These are phyloP conservation scores for Salisapilia sapeloensis DNA, from an alignment of 352 stramenopile genomes.

Conservation along the genomic window DNA sequence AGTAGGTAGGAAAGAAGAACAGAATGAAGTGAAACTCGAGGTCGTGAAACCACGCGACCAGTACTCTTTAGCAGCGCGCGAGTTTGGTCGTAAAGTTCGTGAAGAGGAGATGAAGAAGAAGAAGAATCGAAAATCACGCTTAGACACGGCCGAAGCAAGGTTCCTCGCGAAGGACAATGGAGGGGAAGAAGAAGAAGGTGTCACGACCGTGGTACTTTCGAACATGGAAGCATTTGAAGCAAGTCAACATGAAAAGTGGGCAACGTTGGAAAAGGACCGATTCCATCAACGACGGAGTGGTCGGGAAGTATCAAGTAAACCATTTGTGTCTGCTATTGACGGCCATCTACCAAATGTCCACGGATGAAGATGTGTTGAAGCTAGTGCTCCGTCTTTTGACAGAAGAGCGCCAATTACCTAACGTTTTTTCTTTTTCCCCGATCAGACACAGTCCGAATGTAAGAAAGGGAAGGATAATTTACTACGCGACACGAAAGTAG, in stretches of 20 bases:
- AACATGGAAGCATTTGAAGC: background rate
- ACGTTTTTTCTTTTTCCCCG: too few relatives aligned
- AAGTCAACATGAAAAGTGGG: background rate
- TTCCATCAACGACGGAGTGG: too few relatives aligned
- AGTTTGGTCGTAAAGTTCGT: slow-evolving; percentile 22
- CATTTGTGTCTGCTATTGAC: too few relatives aligned
- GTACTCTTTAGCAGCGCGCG: slow-evolving; percentile 23
- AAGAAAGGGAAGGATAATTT: too few relatives aligned
- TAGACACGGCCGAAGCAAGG: background rate
- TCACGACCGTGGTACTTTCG: background rate
- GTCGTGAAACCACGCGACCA: slow-evolving; percentile 1
- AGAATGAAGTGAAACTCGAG: slow-evolving; percentile 1
- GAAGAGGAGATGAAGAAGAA: slow-evolving; percentile 21
- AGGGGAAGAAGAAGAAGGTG: background rate
- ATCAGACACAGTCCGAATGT: too few relatives aligned
- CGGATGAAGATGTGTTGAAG: too few relatives aligned
- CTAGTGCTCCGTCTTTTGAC: too few relatives aligned
- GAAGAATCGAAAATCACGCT: slow-evolving; percentile 3
- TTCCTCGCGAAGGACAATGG: background rate
- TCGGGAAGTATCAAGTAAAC: too few relatives aligned
- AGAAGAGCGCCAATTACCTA: too few relatives aligned
- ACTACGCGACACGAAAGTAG: too few relatives aligned
- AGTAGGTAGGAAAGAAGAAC: slow-evolving; percentile 1
- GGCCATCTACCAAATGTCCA: too few relatives aligned
- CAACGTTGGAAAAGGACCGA: too few relatives aligned